Evolutionary conservation across 345 rosid genomes (phyloP), one percentile per base, ranked within the genome.

Genomic region (Salix viminalis): DNA sequence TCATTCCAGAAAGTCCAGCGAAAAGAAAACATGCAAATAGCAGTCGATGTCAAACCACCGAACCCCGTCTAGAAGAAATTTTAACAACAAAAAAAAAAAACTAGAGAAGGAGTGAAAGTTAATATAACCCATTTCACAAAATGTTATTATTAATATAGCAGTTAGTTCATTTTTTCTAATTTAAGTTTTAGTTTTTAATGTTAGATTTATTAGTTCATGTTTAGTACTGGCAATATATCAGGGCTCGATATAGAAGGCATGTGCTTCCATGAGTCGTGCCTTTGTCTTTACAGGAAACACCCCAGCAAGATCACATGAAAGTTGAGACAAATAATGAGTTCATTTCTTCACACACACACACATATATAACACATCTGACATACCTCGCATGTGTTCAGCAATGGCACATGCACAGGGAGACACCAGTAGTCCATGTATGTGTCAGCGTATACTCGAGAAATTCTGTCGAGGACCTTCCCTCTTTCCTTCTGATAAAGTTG

Each of bases 391-490:
- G 62, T n/a, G 28, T 11, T 54, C 24, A 21, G 60, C 60, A 46
- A 46, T 48, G 56, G 73, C 62, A 73, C 62, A 65, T 42, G 69
- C 69, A 23, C 26, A 42, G 69, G 28, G 28, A 64, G 28, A 42
- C 1, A 2, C 46, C 46, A 11, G 46, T 42, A 42, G 12, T 39
- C 9, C 9, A 16, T 73, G 5, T 8, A 2, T 2, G 28, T 8
- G 10, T 28, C 54, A 41, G 21, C 26, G 12, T 30, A 16, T 19
- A 12, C 61, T 52, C 60, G 13, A 64, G 76, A 74, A 65, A 74
- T 48, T n/a, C 62, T 74, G 77, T 32, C 77, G 70, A 60, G 65
- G 77, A 46, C 77, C 30, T 74, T 48, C 48, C 32, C 2, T 9
- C 21, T 41, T 3, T 7, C 2, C 39, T 5, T 37, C 10, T 42